Evolutionary conservation across 495 filamentous ascomycete species (phyloP).

Genomic region (Massariosphaeria phaeospora): DNA sequence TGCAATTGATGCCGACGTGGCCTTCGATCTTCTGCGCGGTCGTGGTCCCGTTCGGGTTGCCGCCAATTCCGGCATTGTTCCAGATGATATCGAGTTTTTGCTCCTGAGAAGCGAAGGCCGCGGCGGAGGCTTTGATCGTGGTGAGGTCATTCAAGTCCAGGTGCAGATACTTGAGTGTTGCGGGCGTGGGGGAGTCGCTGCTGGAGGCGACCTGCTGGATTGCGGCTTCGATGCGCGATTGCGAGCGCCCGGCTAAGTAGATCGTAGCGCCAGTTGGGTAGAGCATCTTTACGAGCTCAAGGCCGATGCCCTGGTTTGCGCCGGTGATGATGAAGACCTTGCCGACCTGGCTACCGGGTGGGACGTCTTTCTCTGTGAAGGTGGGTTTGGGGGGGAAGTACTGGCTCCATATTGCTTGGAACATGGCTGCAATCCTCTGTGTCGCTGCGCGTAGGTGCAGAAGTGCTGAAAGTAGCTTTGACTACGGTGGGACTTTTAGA

Average conservation of each 20-base stretch:
- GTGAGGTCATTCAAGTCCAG: constrained; percentile 46
- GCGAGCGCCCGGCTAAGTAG: constrained; percentile 43
- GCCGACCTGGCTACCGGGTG: too few relatives aligned
- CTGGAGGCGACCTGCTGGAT: constrained; percentile 42
- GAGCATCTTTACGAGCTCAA: constrained; percentile 44
- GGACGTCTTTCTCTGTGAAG: constrained; percentile 16
- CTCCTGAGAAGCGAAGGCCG: constrained; percentile 44
- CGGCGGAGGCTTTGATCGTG: constrained; percentile 44
- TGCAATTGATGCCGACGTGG: constrained; percentile 47
- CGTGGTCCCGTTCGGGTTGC: constrained; percentile 39
- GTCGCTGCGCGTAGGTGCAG: too few relatives aligned
- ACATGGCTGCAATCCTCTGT: too few relatives aligned
- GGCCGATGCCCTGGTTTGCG: constrained; percentile 38
- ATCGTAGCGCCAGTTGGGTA: constrained; percentile 41
- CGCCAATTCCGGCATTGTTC: constrained; percentile 50
- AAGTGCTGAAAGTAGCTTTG: too few relatives aligned
- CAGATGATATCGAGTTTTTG: constrained; percentile 46
- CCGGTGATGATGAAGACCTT: constrained; percentile 34
- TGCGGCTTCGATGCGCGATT: constrained; percentile 33
- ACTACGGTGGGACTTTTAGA: too few relatives aligned
- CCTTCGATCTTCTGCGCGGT: constrained; percentile 45
- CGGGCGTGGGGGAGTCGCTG: constrained; percentile 10
- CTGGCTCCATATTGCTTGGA: too few relatives aligned
- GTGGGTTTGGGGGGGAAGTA: constrained; percentile 16
- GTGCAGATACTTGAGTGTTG: constrained; percentile 44